phyloP scores from a whole-genome alignment of 768 basidiomycete species.

The Mycena filopes region DNA sequence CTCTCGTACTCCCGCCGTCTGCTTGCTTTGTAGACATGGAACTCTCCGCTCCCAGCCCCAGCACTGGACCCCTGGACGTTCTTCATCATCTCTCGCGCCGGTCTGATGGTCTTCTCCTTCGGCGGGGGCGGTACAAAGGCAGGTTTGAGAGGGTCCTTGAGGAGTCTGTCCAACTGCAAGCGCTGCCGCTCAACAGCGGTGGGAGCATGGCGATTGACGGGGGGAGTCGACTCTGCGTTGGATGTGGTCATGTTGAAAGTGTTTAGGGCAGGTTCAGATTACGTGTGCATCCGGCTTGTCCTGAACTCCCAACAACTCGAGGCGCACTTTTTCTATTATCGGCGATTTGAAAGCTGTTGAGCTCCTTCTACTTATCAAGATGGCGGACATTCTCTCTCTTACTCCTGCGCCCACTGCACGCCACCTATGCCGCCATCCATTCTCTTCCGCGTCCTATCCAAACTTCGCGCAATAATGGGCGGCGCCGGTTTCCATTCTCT shows the following conservation, averaged over 20 bases:
- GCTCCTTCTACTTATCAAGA: not conserved
- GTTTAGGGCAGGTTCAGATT: no score
- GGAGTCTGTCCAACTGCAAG: conserved; percentile 83
- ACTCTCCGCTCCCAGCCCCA: conserved; percentile 96
- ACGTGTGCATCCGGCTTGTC: no score
- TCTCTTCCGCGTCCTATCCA: not conserved
- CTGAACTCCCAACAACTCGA: not conserved
- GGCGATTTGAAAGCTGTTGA: not conserved
- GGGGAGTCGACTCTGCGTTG: conserved; percentile 34
- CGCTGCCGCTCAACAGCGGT: conserved; percentile 65
- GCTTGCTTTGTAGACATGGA: conserved; percentile 98
- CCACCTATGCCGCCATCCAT: conserved; percentile 1
- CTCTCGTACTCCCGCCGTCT: conserved; percentile 95
- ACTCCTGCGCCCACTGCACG: not conserved
- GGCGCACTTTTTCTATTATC: not conserved
- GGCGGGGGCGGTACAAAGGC: conserved; percentile 83
- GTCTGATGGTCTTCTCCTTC: conserved; percentile 83
- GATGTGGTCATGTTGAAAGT: not conserved
- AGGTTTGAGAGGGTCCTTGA: conserved; percentile 89
- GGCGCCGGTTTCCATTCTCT: not conserved
- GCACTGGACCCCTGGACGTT: conserved; percentile 98
- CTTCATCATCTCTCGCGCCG: conserved; percentile 97
- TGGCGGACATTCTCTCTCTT: not conserved
- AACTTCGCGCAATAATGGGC: not conserved
- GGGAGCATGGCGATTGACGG: conserved; percentile 58